These are phyloP conservation scores for Ceriops decandra DNA, from an alignment of 345 rosid species.

Conservation along the genomic window DNA sequence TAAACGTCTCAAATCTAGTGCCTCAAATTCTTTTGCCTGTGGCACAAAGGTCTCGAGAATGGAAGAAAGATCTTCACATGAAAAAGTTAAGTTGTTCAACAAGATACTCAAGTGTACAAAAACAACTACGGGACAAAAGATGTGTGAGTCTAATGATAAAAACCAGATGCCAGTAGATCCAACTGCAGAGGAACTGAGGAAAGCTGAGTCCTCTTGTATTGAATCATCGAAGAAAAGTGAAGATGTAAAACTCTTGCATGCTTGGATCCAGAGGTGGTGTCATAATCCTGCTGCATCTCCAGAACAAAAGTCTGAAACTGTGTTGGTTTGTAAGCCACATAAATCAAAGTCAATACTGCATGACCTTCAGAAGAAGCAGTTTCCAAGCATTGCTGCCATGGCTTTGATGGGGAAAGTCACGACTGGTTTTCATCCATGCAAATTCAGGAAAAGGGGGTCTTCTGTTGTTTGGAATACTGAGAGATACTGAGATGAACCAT, in stretches of 20 bases:
- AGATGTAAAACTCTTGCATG: slow-evolving; percentile 31
- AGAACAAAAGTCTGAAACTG: slow-evolving; percentile 23
- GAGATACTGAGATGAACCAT: slow-evolving; percentile 2
- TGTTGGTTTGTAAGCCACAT: slow-evolving; percentile 35
- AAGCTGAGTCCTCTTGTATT: slow-evolving; percentile 26
- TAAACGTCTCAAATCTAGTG: slow-evolving; percentile 64
- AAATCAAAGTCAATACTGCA: slow-evolving; percentile 27
- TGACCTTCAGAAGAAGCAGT: slow-evolving; percentile 49
- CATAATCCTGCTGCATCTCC: slow-evolving; percentile 24
- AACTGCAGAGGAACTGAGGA: slow-evolving; percentile 18
- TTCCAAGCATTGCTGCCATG: slow-evolving; percentile 94
- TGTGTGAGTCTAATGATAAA: slow-evolving; percentile 26
- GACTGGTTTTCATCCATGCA: slow-evolving; percentile 56
- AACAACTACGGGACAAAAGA: slow-evolving; percentile 32
- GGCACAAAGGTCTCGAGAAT: slow-evolving; percentile 43
- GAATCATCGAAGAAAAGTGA: slow-evolving; percentile 26
- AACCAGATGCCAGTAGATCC: slow-evolving; percentile 20
- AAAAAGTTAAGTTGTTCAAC: slow-evolving; percentile 36
- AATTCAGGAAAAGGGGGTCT: slow-evolving; percentile 47
- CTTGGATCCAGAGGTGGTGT: slow-evolving; percentile 85
- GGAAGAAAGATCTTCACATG: slow-evolving; percentile 39
- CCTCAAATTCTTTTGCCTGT: slow-evolving; percentile 30
- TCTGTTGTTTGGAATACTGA: slow-evolving; percentile 60
- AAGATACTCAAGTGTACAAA: slow-evolving; percentile 30
- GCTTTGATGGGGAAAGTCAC: slow-evolving; percentile 91